phyloP scores from a whole-genome alignment of 2,329 filamentous ascomycete genomes.

The Hypoxylon sp. region DNA sequence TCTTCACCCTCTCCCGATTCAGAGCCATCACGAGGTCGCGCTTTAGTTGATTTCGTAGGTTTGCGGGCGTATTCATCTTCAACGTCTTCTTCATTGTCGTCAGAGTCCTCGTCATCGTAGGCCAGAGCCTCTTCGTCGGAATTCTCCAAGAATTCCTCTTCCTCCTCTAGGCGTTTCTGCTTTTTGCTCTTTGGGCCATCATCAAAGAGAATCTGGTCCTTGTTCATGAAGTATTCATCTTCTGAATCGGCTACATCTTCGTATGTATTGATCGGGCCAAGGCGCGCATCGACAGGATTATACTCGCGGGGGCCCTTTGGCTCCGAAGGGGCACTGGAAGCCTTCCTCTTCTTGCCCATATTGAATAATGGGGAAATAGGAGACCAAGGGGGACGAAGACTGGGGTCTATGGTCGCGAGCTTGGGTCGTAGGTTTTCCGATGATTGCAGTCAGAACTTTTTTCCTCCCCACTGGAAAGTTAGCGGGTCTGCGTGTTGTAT shows the following conservation, averaged over 20 bases:
- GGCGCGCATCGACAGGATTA: slow-evolving; percentile 70
- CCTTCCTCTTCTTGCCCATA: slow-evolving; percentile 81
- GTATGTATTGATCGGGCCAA: slow-evolving; percentile 72
- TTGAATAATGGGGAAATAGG: background rate
- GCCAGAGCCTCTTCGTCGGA: slow-evolving; percentile 74
- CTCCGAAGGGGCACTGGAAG: slow-evolving; percentile 61
- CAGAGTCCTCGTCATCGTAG: slow-evolving; percentile 61
- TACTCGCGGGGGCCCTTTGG: slow-evolving; percentile 67
- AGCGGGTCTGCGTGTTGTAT: slow-evolving; percentile 6
- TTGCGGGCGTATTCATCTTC: slow-evolving; percentile 63
- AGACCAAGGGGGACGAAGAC: background rate
- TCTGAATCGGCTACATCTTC: slow-evolving; percentile 93
- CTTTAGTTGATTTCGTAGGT: slow-evolving; percentile 45
- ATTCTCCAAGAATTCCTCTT: slow-evolving; percentile 70
- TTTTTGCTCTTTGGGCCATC: slow-evolving; percentile 85
- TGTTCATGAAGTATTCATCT: slow-evolving; percentile 90
- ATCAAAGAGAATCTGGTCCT: slow-evolving; percentile 88
- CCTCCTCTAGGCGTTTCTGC: slow-evolving; percentile 76
- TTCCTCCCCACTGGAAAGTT: slow-evolving; percentile 33
- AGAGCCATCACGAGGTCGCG: slow-evolving; percentile 47
- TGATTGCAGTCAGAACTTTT: slow-evolving; percentile 29
- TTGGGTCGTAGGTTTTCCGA: slow-evolving; percentile 2
- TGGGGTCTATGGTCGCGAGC: background rate
- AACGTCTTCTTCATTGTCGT: slow-evolving; percentile 55
- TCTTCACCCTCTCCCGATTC: slow-evolving; percentile 62